Evolutionary conservation across 345 rosid species (phyloP).

Genomic region (Pugionium dolabratum): DNA sequence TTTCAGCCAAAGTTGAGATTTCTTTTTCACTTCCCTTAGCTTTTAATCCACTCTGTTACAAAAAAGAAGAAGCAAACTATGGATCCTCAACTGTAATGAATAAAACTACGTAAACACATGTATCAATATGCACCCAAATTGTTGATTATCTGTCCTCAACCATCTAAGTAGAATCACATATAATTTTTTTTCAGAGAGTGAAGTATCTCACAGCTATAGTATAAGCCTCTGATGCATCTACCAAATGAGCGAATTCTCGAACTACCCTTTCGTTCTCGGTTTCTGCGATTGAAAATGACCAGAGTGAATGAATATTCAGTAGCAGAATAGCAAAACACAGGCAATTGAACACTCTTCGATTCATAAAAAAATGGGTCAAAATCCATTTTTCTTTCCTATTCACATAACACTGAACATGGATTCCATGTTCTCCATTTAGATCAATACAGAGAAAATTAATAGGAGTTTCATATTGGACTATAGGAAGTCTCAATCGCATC

Average conservation of each 20-base stretch:
- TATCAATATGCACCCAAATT: neutral
- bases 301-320: neutral
- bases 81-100: conserved; percentile 2
- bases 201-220: conserved; percentile 46
- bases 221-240: conserved; percentile 64
- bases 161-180: neutral
- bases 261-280: conserved; percentile 69
- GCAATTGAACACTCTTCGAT: neutral
- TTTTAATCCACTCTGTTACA: conserved; percentile 40
- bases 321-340: conserved; percentile 10
- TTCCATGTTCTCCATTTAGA: neutral
- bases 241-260: conserved; percentile 68
- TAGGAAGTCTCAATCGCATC: neutral
- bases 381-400: no score
- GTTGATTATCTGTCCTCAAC: neutral
- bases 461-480: neutral
- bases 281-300: conserved; percentile 67
- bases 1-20: conserved; percentile 52
- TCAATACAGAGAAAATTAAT: neutral
- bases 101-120: neutral
- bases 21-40: conserved; percentile 30
- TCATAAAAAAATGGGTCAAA: neutral
- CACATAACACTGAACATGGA: neutral
- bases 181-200: neutral
- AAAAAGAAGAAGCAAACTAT: conserved; percentile 9